These are phyloP conservation scores for Groenewaldozyma sp. DNA, from an alignment of 1,139 yeast genomes.

Conservation along the genomic window DNA sequence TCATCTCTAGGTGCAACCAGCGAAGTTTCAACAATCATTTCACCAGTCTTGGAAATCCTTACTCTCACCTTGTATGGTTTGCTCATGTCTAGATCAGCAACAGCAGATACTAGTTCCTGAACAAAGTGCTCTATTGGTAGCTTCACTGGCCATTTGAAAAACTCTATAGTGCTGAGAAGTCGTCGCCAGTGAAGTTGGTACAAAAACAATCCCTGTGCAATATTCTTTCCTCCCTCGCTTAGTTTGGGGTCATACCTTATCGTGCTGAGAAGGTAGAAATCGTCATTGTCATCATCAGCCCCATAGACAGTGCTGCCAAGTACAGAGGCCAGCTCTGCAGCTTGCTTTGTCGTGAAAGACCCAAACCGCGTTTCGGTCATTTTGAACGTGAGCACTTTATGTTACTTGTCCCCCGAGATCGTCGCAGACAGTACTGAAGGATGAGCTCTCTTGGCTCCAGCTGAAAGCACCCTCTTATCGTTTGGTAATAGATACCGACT, in stretches of 20 bases:
- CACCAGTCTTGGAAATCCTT: slow-evolving; percentile 41
- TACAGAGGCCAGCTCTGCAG: slow-evolving; percentile 3
- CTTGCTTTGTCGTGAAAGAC: slow-evolving; percentile 7
- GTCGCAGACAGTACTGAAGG: too few species aligned
- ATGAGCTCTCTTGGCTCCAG: too few species aligned
- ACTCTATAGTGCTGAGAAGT: slow-evolving; percentile 43
- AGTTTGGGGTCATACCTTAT: slow-evolving; percentile 61
- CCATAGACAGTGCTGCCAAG: slow-evolving; percentile 7
- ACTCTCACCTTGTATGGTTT: slow-evolving; percentile 53
- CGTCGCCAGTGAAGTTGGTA: slow-evolving; percentile 57
- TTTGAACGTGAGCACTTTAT: too few species aligned
- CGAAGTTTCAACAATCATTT: slow-evolving; percentile 43
- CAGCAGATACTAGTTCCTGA: slow-evolving; percentile 37
- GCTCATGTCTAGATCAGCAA: slow-evolving; percentile 26
- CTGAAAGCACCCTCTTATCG: too few species aligned
- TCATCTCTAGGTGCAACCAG: slow-evolving; percentile 32
- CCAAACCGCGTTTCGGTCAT: slow-evolving; percentile 6
- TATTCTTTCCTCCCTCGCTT: neutral
- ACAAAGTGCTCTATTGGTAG: slow-evolving; percentile 39
- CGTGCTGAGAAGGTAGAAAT: slow-evolving; percentile 54
- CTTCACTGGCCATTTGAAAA: slow-evolving; percentile 43
- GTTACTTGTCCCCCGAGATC: too few species aligned
- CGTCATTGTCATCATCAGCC: slow-evolving; percentile 1
- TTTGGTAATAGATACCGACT: too few species aligned
- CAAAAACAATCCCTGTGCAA: slow-evolving; percentile 35